These are phyloP conservation scores for Gigaspora rosea DNA, from an alignment of 192 early-diverging fungal genomes.

Conservation along the genomic window DNA sequence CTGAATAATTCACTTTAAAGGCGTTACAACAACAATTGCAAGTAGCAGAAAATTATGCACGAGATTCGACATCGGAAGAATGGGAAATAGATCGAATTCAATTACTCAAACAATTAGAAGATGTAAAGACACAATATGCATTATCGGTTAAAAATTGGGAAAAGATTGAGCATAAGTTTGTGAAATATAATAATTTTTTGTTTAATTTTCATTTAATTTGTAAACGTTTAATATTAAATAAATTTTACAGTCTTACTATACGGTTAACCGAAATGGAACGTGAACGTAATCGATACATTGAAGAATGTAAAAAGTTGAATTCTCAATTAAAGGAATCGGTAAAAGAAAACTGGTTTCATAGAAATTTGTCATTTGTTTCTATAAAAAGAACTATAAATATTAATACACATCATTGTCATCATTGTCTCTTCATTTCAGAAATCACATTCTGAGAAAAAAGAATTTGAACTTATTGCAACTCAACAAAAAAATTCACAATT, in stretches of 20 bases:
- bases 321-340: conserved; percentile 1
- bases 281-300: neutral
- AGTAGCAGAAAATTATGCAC: conserved; percentile 30
- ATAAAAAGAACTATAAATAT: neutral
- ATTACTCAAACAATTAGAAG: conserved; percentile 42
- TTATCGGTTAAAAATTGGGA: conserved; percentile 40
- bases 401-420: neutral
- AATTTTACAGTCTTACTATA: neutral
- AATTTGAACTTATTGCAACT: neutral
- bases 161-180: conserved; percentile 40
- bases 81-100: conserved; percentile 39
- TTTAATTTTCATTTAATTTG: too few relatives aligned
- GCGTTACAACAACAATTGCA: conserved; percentile 39
- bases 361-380: neutral
- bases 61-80: conserved; percentile 32
- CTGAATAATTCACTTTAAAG: neutral
- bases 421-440: neutral
- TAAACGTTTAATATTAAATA: neutral
- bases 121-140: conserved; percentile 41
- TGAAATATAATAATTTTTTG: too few relatives aligned
- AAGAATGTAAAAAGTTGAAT: neutral
- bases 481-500: neutral
- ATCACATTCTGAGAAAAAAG: neutral
- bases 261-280: conserved; percentile 2
- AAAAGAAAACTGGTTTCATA: neutral